Conservation (phyloP, 805 yeast genomes). For the Peterozyma toletana region DNA sequence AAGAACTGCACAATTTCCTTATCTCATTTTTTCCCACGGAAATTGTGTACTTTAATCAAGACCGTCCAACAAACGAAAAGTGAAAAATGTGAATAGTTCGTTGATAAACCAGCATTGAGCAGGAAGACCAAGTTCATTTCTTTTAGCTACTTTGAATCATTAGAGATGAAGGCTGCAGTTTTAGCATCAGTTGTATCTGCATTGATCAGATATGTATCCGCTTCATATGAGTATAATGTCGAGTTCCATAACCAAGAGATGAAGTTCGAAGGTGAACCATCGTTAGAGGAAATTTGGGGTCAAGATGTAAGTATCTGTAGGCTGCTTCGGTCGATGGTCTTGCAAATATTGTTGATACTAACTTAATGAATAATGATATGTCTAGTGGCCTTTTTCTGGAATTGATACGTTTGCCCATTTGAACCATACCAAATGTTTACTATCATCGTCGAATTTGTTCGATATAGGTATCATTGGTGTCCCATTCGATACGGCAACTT, state of each 20-base stretch:
- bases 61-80: too few species aligned
- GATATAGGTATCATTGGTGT: slow-evolving; percentile 75
- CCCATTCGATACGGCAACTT: slow-evolving; percentile 78
- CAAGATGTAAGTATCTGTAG: slow-evolving; percentile 18
- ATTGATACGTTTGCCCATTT: slow-evolving; percentile 71
- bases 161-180: slow-evolving; percentile 5
- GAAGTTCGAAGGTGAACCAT: slow-evolving; percentile 16
- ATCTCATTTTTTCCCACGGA: too few species aligned
- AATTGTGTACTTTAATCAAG: too few species aligned
- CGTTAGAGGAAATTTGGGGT: slow-evolving; percentile 63
- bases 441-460: slow-evolving; percentile 36
- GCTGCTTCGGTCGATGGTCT: too few species aligned
- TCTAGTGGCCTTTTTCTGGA: slow-evolving; percentile 62
- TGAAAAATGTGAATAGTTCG: too few species aligned
- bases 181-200: slow-evolving; percentile 6
- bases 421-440: slow-evolving; percentile 50
- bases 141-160: too few species aligned
- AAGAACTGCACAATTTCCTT: too few species aligned
- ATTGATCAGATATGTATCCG: slow-evolving; percentile 1
- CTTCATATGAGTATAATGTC: slow-evolving; percentile 1
- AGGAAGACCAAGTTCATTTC: too few species aligned
- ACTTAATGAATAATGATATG: too few species aligned
- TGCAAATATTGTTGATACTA: too few species aligned
- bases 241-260: slow-evolving; percentile 6
- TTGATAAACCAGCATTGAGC: too few species aligned